Conservation (phyloP, 1,139 yeast genomes). For the Debaryomyces robertsiae region DNA sequence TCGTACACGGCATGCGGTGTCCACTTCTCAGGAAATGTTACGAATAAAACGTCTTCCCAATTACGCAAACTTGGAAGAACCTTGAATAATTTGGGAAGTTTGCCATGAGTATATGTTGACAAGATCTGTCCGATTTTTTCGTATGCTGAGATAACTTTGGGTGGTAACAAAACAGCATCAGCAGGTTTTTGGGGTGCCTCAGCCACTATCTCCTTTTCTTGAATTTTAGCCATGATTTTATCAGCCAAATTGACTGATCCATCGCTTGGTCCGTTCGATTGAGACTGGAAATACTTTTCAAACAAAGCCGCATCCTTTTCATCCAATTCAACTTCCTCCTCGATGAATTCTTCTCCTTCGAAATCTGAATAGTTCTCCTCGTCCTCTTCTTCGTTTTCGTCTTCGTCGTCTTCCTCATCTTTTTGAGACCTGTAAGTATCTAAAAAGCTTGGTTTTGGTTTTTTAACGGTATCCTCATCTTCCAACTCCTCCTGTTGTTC, state of each 20-base stretch:
- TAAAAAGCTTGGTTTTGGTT: slow-evolving; percentile 22
- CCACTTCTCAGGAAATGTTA: slow-evolving; percentile 91
- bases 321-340: slow-evolving; percentile 63
- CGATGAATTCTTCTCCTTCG: slow-evolving; percentile 50
- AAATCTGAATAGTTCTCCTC: slow-evolving; percentile 54
- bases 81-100: slow-evolving; percentile 90
- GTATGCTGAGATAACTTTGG: slow-evolving; percentile 93
- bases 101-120: slow-evolving; percentile 93
- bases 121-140: slow-evolving; percentile 87
- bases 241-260: slow-evolving; percentile 78
- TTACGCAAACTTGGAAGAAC: slow-evolving; percentile 89
- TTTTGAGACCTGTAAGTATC: slow-evolving; percentile 29
- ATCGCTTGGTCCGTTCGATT: slow-evolving; percentile 30
- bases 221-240: slow-evolving; percentile 85
- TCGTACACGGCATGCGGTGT: slow-evolving; percentile 96
- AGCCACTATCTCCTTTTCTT: slow-evolving; percentile 60
- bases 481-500: slow-evolving; percentile 91
- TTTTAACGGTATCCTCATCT: slow-evolving; percentile 52
- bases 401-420: slow-evolving; percentile 35
- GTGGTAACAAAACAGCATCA: slow-evolving; percentile 79
- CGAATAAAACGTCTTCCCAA: slow-evolving; percentile 94
- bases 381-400: slow-evolving; percentile 37
- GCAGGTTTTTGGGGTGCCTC: slow-evolving; percentile 23
- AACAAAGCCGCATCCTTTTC: slow-evolving; percentile 73
- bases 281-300: slow-evolving; percentile 58